Evolutionary conservation across 1,284 basidiomycete species (phyloP).

Genomic region (Ustilago vetiveriae): DNA sequence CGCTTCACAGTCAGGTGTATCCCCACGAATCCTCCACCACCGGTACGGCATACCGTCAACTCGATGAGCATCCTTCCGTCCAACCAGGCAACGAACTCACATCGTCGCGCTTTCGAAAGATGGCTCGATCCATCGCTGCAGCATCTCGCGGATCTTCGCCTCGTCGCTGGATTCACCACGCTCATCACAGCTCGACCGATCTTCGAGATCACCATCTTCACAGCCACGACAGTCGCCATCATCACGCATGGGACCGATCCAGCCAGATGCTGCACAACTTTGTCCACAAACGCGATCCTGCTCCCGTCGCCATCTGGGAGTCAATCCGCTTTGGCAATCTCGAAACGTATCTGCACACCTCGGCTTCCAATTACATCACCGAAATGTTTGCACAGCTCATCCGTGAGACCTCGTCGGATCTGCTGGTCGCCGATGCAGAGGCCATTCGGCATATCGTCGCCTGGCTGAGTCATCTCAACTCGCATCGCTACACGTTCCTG

Average conservation of each 20-base stretch:
- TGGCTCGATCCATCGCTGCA: conserved; percentile 40
- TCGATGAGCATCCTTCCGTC: conserved; percentile 44
- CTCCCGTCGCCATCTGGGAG: conserved; percentile 61
- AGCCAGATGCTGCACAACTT: conserved; percentile 33
- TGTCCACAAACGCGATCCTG: conserved; percentile 37
- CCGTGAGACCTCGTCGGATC: conserved; percentile 41
- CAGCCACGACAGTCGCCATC: conserved; percentile 7
- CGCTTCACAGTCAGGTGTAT: conserved; percentile 22
- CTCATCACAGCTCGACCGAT: conserved; percentile 12
- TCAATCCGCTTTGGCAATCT: conserved; percentile 54
- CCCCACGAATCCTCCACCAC: conserved; percentile 7
- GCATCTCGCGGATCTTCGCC: conserved; percentile 39
- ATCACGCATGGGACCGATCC: conserved; percentile 25
- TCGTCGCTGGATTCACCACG: conserved; percentile 27
- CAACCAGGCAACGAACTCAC: conserved; percentile 32
- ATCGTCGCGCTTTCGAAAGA: conserved; percentile 41
- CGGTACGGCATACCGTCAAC: conserved; percentile 31
- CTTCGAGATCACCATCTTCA: conserved; percentile 18
- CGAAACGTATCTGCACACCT: conserved; percentile 52
- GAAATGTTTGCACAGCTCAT: conserved; percentile 46
- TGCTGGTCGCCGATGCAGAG: conserved; percentile 36
- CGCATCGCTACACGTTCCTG: conserved; percentile 33
- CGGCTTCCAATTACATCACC: conserved; percentile 40
- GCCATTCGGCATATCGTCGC: conserved; percentile 40
- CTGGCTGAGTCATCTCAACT: conserved; percentile 52